Evolutionary conservation across 2,329 filamentous ascomycete genomes (phyloP).

Genomic region (Botrytis deweyae): DNA sequence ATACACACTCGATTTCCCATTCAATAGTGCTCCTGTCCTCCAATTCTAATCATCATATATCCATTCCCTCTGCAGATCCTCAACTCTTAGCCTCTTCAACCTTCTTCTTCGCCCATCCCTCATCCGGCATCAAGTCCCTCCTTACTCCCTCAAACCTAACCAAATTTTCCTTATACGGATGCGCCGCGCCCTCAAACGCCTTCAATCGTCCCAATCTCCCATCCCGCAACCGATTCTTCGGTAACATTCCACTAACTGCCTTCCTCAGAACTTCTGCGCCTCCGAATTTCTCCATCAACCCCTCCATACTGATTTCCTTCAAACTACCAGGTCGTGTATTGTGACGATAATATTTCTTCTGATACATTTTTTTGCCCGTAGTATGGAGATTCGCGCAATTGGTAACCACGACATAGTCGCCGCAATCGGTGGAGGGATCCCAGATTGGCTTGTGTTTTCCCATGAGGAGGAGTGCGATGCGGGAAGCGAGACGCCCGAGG

Average conservation of each 20-base stretch:
- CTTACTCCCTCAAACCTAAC: conserved; percentile 64
- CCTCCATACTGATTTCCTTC: conserved; percentile 89
- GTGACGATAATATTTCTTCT: conserved; percentile 96
- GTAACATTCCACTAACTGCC: conserved; percentile 95
- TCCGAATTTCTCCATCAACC: conserved; percentile 90
- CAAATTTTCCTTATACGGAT: conserved; percentile 90
- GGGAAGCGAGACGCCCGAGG: conserved; percentile 85
- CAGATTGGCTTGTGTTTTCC: conserved; percentile 99
- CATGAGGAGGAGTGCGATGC: conserved; percentile 87
- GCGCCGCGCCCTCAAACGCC: conserved; percentile 88
- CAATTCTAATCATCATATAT: background rate
- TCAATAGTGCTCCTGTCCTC: conserved; percentile 2
- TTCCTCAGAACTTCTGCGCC: conserved; percentile 87
- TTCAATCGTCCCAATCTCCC: conserved; percentile 85
- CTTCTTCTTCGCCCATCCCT: conserved; percentile 14
- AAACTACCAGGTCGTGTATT: conserved; percentile 86
- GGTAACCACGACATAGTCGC: conserved; percentile 95
- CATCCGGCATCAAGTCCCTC: conserved; percentile 34
- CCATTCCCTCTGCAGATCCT: background rate
- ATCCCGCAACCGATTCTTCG: conserved; percentile 91
- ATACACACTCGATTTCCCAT: conserved; percentile 22
- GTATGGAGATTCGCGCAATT: conserved; percentile 83
- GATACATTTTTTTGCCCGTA: conserved; percentile 87
- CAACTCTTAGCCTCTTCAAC: conserved; percentile 6
- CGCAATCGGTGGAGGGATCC: conserved; percentile 96